Percentiles rank a stretch among this genome's conserved stretches.
phyloP scores from a whole-genome alignment of 2,329 filamentous ascomycete species.

The Pseudogymnoascus sp. region DNA sequence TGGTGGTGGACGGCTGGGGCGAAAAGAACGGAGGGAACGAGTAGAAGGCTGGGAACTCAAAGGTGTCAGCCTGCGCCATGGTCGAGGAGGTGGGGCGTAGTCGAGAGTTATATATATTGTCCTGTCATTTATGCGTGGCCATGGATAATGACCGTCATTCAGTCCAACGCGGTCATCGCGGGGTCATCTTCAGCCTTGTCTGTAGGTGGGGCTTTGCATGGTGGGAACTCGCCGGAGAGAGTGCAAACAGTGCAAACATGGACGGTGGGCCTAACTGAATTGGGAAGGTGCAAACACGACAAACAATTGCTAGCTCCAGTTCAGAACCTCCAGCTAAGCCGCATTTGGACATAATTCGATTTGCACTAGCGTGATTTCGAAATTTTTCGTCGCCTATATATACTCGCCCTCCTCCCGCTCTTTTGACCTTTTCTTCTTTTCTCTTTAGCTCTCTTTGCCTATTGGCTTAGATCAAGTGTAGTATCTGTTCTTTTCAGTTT shows the following conservation, averaged over 20 bases:
- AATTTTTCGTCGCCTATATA: neutral
- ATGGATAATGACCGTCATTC: neutral
- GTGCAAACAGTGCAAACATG: neutral
- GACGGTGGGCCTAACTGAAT: neutral
- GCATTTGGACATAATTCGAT: neutral
- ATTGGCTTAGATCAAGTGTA: conserved; percentile 87
- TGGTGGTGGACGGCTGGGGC: conserved; percentile 64
- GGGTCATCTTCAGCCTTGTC: neutral
- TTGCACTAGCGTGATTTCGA: conserved; percentile 1
- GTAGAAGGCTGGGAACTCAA: conserved; percentile 56
- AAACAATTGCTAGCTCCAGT: neutral
- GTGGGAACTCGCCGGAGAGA: neutral
- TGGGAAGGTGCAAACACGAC: conserved; percentile 3
- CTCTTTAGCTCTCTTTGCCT: conserved; percentile 45
- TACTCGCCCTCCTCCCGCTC: neutral
- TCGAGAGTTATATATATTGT: neutral
- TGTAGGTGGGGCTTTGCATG: neutral
- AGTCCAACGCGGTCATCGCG: neutral
- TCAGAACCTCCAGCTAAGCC: neutral
- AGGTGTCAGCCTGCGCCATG: conserved; percentile 23
- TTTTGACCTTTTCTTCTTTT: conserved; percentile 1
- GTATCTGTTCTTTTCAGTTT: conserved; percentile 97
- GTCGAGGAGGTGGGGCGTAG: neutral
- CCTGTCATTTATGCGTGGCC: neutral
- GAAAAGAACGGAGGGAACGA: conserved; percentile 81